Conservation (phyloP, 495 filamentous ascomycete species). For the Pyronema omphalodes region DNA sequence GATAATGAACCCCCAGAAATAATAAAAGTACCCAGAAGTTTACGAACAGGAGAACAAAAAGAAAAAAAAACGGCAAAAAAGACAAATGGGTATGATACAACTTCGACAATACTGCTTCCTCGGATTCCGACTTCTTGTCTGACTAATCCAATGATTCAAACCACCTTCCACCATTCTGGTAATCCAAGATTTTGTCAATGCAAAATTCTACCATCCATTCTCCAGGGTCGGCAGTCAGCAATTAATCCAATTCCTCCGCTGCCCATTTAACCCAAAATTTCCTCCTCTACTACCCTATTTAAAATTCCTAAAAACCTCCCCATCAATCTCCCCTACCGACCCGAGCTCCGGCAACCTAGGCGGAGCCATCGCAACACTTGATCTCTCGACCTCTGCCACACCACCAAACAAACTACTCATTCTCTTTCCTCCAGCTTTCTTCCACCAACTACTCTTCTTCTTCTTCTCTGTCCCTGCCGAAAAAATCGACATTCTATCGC, state of each 20-base stretch:
- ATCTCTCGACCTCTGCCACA: conserved; percentile 6
- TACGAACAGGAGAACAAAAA: too few relatives aligned
- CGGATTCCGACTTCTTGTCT: too few relatives aligned
- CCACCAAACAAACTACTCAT: not conserved
- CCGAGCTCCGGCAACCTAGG: conserved; percentile 39
- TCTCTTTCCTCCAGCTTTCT: conserved; percentile 20
- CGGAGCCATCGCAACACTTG: conserved; percentile 27
- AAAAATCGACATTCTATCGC: conserved; percentile 17
- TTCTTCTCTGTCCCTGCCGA: conserved; percentile 17
- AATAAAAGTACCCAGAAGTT: too few relatives aligned
- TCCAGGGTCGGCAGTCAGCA: too few relatives aligned
- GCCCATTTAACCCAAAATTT: not conserved
- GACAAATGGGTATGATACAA: too few relatives aligned
- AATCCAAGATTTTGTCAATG: not conserved
- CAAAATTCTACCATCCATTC: too few relatives aligned
- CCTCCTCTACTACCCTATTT: conserved; percentile 17
- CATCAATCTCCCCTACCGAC: conserved; percentile 34
- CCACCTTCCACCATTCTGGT: too few relatives aligned
- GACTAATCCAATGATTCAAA: too few relatives aligned
- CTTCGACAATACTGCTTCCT: too few relatives aligned
- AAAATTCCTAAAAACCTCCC: conserved; percentile 43
- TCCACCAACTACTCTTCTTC: conserved; percentile 24
- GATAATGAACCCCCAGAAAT: too few relatives aligned
- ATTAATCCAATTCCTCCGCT: not conserved
- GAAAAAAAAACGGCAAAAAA: too few relatives aligned